Evolutionary conservation across 1,284 basidiomycete species (phyloP).

Genomic region (Sanghuangporus baumii): DNA sequence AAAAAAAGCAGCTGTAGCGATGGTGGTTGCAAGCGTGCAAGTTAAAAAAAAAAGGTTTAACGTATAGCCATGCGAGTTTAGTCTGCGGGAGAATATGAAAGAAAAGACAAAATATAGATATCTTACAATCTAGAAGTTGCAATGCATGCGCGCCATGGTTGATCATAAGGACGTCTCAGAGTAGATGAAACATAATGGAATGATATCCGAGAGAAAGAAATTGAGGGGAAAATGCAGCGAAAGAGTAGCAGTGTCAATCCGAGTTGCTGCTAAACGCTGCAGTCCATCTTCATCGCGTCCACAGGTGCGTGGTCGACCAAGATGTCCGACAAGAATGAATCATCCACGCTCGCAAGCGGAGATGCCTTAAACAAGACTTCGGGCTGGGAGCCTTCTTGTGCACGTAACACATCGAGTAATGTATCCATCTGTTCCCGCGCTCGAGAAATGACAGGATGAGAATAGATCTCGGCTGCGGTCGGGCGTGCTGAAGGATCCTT

Average conservation of each 20-base stretch:
- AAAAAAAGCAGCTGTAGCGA: conserved; percentile 10
- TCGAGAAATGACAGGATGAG: conserved; percentile 64
- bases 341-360: conserved; percentile 51
- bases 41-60: background rate
- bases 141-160: conserved; percentile 4
- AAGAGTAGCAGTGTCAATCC: background rate
- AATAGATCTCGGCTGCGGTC: conserved; percentile 52
- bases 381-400: conserved; percentile 31
- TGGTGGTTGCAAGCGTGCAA: background rate
- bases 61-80: conserved; percentile 17
- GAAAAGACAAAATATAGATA: conserved; percentile 17
- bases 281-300: conserved; percentile 16
- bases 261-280: conserved; percentile 7
- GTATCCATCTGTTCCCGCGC: conserved; percentile 62
- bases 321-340: conserved; percentile 57
- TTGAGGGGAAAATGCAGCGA: background rate
- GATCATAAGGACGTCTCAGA: conserved; percentile 8
- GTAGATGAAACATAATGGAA: conserved; percentile 20
- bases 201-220: conserved; percentile 12
- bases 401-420: conserved; percentile 35
- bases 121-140: background rate
- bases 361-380: conserved; percentile 50
- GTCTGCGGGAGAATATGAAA: conserved; percentile 15
- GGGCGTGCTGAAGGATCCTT: conserved; percentile 62
- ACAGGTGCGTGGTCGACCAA: conserved; percentile 30